These are phyloP conservation scores for Mycena latifolia DNA, from an alignment of 768 basidiomycete genomes.

Conservation along the genomic window DNA sequence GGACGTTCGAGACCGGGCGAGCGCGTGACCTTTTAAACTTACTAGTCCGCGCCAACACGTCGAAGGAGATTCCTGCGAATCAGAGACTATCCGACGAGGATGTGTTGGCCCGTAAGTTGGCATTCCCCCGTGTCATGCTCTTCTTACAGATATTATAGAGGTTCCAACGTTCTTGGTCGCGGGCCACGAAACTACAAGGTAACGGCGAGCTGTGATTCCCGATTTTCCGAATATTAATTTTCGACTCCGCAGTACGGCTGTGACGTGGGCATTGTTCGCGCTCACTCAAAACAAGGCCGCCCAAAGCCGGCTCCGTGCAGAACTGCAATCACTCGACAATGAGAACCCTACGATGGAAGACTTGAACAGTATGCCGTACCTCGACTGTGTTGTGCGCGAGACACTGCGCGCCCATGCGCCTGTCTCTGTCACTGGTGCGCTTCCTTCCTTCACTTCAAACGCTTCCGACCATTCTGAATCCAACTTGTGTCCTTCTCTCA, in stretches of 20 bases:
- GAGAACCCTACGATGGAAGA: conserved; percentile 53
- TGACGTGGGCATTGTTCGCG: too few species aligned
- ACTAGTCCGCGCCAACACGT: conserved; percentile 73
- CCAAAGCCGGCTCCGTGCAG: conserved; percentile 69
- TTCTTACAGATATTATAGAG: conserved; percentile 49
- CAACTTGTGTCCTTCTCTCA: background rate
- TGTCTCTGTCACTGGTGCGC: background rate
- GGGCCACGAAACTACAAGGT: conserved; percentile 71
- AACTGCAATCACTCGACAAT: conserved; percentile 62
- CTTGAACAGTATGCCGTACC: too few species aligned
- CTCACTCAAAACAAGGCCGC: conserved; percentile 60
- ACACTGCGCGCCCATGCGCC: too few species aligned
- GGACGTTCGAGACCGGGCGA: conserved; percentile 47
- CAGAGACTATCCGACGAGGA: conserved; percentile 73
- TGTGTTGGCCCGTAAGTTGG: conserved; percentile 63
- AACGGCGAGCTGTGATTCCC: too few species aligned
- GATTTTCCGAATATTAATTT: too few species aligned
- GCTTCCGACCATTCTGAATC: background rate
- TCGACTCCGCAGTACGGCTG: conserved; percentile 72
- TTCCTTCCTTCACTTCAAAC: too few species aligned
- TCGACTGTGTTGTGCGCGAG: too few species aligned
- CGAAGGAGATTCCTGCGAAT: conserved; percentile 64
- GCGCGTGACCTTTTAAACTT: conserved; percentile 68
- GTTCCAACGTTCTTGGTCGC: conserved; percentile 72
- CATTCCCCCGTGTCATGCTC: background rate